phyloP scores from a whole-genome alignment of 805 yeast species.

The Wickerhamiella kurtzmanii region DNA sequence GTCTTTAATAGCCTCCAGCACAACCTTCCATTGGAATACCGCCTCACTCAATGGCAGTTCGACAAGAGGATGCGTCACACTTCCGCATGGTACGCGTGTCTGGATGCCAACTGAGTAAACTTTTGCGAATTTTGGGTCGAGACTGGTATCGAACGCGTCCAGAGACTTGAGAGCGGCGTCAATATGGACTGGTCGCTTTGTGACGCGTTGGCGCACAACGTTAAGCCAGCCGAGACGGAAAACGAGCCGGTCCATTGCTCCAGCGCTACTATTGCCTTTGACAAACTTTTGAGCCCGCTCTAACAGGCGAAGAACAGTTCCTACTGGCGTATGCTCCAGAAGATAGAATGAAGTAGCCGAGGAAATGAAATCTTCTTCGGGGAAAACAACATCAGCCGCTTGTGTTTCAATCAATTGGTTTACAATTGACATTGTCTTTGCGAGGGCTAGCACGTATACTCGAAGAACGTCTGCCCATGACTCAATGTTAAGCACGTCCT shows the following conservation, averaged over 20 bases:
- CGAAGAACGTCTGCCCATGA: constrained; percentile 16
- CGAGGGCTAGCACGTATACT: constrained; percentile 19
- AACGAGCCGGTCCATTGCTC: constrained; percentile 44
- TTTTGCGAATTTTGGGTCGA: constrained; percentile 3
- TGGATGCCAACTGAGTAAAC: constrained; percentile 18
- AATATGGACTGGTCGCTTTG: constrained; percentile 11
- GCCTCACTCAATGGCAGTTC: constrained; percentile 15
- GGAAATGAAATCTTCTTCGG: constrained; percentile 25
- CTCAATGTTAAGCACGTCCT: constrained; percentile 1
- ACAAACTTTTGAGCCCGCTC: constrained; percentile 32
- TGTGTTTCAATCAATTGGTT: constrained; percentile 13
- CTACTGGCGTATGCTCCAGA: constrained; percentile 18
- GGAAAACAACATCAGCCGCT: constrained; percentile 18
- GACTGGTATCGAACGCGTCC: background rate
- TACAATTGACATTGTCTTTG: constrained; percentile 14
- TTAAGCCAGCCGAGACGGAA: constrained; percentile 18
- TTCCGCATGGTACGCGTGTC: constrained; percentile 18
- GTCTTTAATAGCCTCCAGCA: constrained; percentile 13
- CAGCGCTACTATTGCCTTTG: constrained; percentile 34
- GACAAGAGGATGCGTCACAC: constrained; percentile 19
- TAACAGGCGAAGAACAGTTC: constrained; percentile 14
- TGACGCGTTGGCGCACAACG: constrained; percentile 14
- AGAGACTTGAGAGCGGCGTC: constrained; percentile 7
- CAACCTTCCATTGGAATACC: constrained; percentile 8
- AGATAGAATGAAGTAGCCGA: constrained; percentile 45